Conservation (phyloP, 768 basidiomycete genomes). For the Pleurotus djamor region DNA sequence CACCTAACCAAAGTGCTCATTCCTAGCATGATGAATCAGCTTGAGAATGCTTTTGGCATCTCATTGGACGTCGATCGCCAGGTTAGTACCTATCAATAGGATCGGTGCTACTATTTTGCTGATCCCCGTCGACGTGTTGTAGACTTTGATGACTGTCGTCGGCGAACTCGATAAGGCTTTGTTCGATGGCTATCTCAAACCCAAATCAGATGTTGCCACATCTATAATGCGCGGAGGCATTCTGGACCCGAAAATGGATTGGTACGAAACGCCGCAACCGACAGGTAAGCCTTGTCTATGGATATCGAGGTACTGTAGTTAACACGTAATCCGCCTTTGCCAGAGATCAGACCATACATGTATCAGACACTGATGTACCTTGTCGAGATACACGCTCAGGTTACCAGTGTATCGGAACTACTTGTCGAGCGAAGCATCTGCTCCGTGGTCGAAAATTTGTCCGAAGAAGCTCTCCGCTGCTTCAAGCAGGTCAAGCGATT, state of each 20-base stretch:
- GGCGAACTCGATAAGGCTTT: slow-evolving; percentile 85
- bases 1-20: slow-evolving; percentile 70
- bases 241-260: slow-evolving; percentile 79
- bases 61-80: slow-evolving; percentile 71
- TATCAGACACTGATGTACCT: slow-evolving; percentile 85
- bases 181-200: slow-evolving; percentile 85
- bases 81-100: slow-evolving; percentile 33
- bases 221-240: slow-evolving; percentile 77
- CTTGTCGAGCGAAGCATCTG: slow-evolving; percentile 83
- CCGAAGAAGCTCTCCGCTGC: slow-evolving; percentile 78
- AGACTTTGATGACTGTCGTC: slow-evolving; percentile 78
- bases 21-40: slow-evolving; percentile 76
- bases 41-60: slow-evolving; percentile 74
- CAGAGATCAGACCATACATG: slow-evolving; percentile 93
- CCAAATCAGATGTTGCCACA: slow-evolving; percentile 70
- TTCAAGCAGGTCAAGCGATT: slow-evolving; percentile 90
- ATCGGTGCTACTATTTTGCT: slow-evolving; percentile 1
- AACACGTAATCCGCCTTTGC: slow-evolving; percentile 5
- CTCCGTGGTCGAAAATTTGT: slow-evolving; percentile 78
- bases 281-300: slow-evolving; percentile 54
- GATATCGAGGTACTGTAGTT: slow-evolving; percentile 4
- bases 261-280: slow-evolving; percentile 93
- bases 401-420: slow-evolving; percentile 75
- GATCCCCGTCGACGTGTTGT: slow-evolving; percentile 5
- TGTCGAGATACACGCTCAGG: slow-evolving; percentile 90